A percentile compares a stretch with the other conserved stretches of the same genome.
These are phyloP conservation scores for Rubia peregrina DNA, from an alignment of 305 asterid genomes.

Conservation along the genomic window DNA sequence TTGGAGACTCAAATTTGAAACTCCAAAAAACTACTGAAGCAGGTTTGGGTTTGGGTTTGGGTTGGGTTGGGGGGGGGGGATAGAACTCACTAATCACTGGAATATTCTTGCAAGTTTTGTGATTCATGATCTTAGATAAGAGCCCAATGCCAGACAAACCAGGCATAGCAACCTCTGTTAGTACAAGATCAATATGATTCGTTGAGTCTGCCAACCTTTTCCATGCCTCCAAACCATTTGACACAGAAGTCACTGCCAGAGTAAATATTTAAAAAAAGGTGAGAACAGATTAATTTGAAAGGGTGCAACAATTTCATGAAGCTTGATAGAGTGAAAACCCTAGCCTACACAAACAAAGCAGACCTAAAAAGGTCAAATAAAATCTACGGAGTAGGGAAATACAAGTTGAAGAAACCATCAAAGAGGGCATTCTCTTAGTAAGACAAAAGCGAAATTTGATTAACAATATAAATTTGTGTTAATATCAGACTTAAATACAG, in stretches of 20 bases:
- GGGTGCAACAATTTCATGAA: background rate
- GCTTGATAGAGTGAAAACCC: background rate
- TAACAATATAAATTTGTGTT: background rate
- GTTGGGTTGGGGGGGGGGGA: too few species aligned
- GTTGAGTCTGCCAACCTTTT: constrained; percentile 49
- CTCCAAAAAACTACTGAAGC: constrained; percentile 1
- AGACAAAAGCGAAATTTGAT: background rate
- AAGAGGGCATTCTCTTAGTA: background rate
- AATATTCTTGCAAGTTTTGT: constrained; percentile 59
- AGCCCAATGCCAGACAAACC: constrained; percentile 75
- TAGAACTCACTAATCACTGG: constrained; percentile 75
- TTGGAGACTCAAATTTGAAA: background rate
- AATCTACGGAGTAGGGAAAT: background rate
- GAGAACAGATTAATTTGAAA: background rate
- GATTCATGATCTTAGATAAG: constrained; percentile 69
- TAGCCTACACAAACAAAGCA: background rate
- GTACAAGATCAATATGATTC: constrained; percentile 57
- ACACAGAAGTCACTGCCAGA: constrained; percentile 62
- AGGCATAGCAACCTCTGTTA: constrained; percentile 80
- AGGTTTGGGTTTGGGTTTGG: too few species aligned
- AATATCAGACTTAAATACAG: background rate
- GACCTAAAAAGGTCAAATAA: background rate
- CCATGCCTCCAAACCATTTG: constrained; percentile 86
- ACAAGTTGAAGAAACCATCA: background rate
- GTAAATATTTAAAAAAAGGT: background rate